phyloP scores from a whole-genome alignment of 2,329 filamentous ascomycete species.

The Hirsutella rhossiliensis region DNA sequence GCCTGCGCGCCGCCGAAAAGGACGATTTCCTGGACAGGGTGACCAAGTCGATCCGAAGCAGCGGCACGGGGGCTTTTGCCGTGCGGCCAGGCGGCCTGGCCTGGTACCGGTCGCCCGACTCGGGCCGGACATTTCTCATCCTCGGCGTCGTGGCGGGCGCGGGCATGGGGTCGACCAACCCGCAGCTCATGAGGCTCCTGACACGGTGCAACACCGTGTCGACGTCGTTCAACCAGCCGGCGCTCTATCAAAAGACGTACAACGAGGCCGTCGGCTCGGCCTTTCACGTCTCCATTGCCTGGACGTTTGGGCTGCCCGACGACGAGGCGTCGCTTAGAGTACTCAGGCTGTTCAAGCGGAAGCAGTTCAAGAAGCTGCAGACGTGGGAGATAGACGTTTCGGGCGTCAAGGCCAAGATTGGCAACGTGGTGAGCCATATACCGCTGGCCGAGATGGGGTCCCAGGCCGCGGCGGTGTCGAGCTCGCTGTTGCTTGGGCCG shows the following conservation, averaged over 20 bases:
- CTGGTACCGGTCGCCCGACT: conserved; percentile 41
- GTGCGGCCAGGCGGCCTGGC: conserved; percentile 27
- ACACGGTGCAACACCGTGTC: conserved; percentile 53
- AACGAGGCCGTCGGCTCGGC: conserved; percentile 21
- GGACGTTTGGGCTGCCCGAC: conserved; percentile 52
- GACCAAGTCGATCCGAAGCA: conserved; percentile 22
- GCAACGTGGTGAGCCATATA: conserved; percentile 51
- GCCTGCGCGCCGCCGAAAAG: conserved; percentile 61
- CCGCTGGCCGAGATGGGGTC: conserved; percentile 15
- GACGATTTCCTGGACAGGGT: conserved; percentile 52
- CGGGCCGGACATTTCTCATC: conserved; percentile 75
- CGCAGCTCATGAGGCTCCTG: conserved; percentile 52
- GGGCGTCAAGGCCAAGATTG: conserved; percentile 62
- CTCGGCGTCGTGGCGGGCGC: conserved; percentile 40
- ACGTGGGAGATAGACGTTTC: conserved; percentile 40
- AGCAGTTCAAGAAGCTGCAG: conserved; percentile 17
- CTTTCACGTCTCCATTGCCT: conserved; percentile 86
- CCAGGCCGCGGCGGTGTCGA: neutral
- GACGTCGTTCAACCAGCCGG: conserved; percentile 49
- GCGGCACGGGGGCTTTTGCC: conserved; percentile 19
- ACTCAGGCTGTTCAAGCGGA: conserved; percentile 11
- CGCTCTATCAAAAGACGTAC: conserved; percentile 46
- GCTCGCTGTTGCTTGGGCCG: neutral
- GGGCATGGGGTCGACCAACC: conserved; percentile 21
- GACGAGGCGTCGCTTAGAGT: conserved; percentile 20